These are phyloP conservation scores for Metschnikowia anglica DNA, from an alignment of 805 yeast genomes.

Conservation along the genomic window DNA sequence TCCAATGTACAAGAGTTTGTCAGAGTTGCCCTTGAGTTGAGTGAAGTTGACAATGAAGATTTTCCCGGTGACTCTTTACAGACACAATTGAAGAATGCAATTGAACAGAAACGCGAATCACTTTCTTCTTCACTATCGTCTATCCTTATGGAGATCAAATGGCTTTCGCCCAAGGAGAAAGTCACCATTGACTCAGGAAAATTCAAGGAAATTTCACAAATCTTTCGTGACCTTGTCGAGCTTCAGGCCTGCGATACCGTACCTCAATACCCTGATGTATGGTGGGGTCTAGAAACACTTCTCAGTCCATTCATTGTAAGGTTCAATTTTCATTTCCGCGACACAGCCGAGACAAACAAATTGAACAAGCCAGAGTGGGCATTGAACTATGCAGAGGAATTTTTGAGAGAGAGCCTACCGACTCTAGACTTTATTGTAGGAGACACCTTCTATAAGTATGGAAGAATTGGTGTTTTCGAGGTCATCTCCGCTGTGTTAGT, in stretches of 20 bases:
- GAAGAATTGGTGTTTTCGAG: constrained; percentile 36
- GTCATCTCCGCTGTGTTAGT: constrained; percentile 47
- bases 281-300: constrained; percentile 54
- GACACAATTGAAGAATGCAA: background rate
- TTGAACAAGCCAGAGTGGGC: constrained; percentile 74
- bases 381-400: constrained; percentile 48
- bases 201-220: constrained; percentile 9
- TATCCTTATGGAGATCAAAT: constrained; percentile 20
- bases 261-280: constrained; percentile 35
- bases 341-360: constrained; percentile 56
- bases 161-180: constrained; percentile 25
- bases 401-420: constrained; percentile 39
- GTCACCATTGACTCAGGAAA: constrained; percentile 16
- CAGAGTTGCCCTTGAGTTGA: constrained; percentile 8
- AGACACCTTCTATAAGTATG: constrained; percentile 26
- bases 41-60: background rate
- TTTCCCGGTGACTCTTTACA: constrained; percentile 6
- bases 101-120: constrained; percentile 2
- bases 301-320: constrained; percentile 47
- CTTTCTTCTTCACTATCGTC: constrained; percentile 17
- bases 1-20: constrained; percentile 14
- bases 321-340: constrained; percentile 61
- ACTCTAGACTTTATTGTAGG: constrained; percentile 42
- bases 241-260: constrained; percentile 32
- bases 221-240: constrained; percentile 22